These are phyloP conservation scores for Coniferiporia weirii DNA, from an alignment of 1,284 basidiomycete genomes.

Conservation along the genomic window DNA sequence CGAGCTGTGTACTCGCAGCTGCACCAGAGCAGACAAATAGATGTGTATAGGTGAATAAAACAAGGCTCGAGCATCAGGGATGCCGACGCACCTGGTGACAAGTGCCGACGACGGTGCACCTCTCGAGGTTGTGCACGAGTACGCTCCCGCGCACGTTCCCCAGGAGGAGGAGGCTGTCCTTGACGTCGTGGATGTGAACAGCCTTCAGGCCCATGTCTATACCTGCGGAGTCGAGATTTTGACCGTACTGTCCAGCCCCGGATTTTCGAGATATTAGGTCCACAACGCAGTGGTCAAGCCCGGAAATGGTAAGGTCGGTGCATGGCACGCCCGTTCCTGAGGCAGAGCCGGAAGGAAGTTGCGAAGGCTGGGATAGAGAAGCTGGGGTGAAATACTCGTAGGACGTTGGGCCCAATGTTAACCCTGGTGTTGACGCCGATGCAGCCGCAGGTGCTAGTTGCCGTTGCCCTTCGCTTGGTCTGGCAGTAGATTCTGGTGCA, in stretches of 20 bases:
- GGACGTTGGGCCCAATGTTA: constrained; percentile 38
- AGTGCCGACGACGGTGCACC: constrained; percentile 59
- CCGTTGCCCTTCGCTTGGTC: neutral
- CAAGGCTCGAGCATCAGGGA: neutral
- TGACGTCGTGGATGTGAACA: constrained; percentile 55
- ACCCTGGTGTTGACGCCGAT: constrained; percentile 16
- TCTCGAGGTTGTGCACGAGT: constrained; percentile 54
- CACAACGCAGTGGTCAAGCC: constrained; percentile 61
- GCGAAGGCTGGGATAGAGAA: constrained; percentile 24
- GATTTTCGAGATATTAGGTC: constrained; percentile 41
- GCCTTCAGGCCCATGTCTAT: constrained; percentile 37
- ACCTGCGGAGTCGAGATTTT: neutral
- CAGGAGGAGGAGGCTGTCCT: constrained; percentile 54
- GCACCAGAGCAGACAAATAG: neutral
- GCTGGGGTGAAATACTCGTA: constrained; percentile 36
- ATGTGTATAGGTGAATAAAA: neutral
- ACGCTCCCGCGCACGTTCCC: constrained; percentile 64
- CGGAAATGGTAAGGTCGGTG: constrained; percentile 52
- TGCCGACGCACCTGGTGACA: constrained; percentile 63
- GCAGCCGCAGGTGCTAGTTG: neutral
- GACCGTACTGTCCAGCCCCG: constrained; percentile 16
- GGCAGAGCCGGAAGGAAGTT: constrained; percentile 9
- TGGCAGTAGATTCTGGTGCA: neutral
- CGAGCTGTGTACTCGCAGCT: constrained; percentile 82
- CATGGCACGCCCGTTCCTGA: constrained; percentile 15